Evolutionary conservation across 2,329 filamentous ascomycete species (phyloP).

Genomic region (Tolypocladium ophioglossoides): DNA sequence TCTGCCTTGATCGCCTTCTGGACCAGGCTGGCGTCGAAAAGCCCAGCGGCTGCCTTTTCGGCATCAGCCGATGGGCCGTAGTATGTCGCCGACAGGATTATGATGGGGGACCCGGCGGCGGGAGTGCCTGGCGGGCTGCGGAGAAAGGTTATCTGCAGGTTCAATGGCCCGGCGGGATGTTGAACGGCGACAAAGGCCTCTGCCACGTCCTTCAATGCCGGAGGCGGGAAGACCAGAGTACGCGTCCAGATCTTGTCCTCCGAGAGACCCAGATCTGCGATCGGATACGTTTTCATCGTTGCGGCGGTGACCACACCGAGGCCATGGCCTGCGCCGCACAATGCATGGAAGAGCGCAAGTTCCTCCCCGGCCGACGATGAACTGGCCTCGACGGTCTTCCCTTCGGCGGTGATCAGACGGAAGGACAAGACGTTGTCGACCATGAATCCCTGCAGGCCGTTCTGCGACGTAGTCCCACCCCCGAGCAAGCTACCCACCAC

Average conservation of each 20-base stretch:
- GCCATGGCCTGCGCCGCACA: constrained; percentile 24
- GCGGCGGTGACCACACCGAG: constrained; percentile 20
- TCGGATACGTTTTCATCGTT: constrained; percentile 12
- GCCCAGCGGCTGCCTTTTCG: constrained; percentile 8
- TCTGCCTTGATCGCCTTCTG: constrained; percentile 10
- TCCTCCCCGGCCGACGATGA: constrained; percentile 12
- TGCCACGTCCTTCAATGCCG: constrained; percentile 10
- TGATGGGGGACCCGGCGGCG: constrained; percentile 15
- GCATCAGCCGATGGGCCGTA: constrained; percentile 14
- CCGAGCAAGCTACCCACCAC: constrained; percentile 17
- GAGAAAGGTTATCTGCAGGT: constrained; percentile 12
- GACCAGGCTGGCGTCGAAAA: constrained; percentile 9
- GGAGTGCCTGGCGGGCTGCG: constrained; percentile 19
- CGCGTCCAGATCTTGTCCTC: constrained; percentile 21
- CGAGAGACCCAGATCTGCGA: constrained; percentile 14
- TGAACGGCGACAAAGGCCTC: constrained; percentile 12
- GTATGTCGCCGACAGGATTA: constrained; percentile 12
- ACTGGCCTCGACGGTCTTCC: constrained; percentile 7
- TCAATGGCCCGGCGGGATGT: constrained; percentile 5
- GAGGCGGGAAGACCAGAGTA: constrained; percentile 15
- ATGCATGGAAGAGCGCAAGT: constrained; percentile 15
- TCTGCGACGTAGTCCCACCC: constrained; percentile 14
- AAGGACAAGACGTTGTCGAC: constrained; percentile 18
- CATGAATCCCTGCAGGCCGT: constrained; percentile 20
- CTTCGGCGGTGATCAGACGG: constrained; percentile 14